Base-by-base conservation (phyloP, 768 basidiomycete genomes). In the Kwoniella bestiolae region DNA sequence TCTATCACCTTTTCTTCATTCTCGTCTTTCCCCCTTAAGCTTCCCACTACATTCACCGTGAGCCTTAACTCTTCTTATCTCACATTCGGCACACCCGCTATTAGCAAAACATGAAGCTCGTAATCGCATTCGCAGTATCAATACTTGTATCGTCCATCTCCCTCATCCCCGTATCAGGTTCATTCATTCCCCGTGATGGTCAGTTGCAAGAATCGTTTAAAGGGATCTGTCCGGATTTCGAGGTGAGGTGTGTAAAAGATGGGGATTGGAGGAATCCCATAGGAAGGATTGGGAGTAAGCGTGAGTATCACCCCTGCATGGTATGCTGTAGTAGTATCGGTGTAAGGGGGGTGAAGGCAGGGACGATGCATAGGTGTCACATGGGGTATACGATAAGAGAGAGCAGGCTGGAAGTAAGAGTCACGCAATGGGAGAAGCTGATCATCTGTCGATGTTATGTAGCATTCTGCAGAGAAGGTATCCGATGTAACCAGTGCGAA, bases 401-500 rank as follows among this genome's bases (percentile, higher is more conserved):
- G n/a, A n/a, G n/a, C n/a, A n/a, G n/a, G n/a, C n/a, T n/a, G n/a
- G n/a, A n/a, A n/a, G n/a, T n/a, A n/a, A n/a, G n/a, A n/a, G n/a
- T n/a, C n/a, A n/a, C n/a, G n/a, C n/a, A n/a, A n/a, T n/a, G n/a
- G n/a, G n/a, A n/a, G n/a, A n/a, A 44, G n/a, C 14, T 60, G 57
- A 65, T 21, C 31, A 31, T 53, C 18, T 28, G 9, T n/a, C n/a
- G 12, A 5, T 18, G 23, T 18, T 31, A 25, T 26, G 11, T 8
- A 76, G 74, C 65, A 28, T 76, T 76, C 61, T 76, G 74, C 52
- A 62, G 69, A 14, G 31, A 60, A 34, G 74, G 74, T 7, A 41
- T 76, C 11, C 56, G 74, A 28, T 76, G 74, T 41, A 76, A 76
- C 58, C 74, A 76, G 29, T 76, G 74, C 46, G 72, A 76, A 26